A percentile compares a stretch with the other conserved stretches of the same genome.
Evolutionary conservation across 2,329 filamentous ascomycete genomes (phyloP).

Genomic region (Clarireedia homoeocarpa): DNA sequence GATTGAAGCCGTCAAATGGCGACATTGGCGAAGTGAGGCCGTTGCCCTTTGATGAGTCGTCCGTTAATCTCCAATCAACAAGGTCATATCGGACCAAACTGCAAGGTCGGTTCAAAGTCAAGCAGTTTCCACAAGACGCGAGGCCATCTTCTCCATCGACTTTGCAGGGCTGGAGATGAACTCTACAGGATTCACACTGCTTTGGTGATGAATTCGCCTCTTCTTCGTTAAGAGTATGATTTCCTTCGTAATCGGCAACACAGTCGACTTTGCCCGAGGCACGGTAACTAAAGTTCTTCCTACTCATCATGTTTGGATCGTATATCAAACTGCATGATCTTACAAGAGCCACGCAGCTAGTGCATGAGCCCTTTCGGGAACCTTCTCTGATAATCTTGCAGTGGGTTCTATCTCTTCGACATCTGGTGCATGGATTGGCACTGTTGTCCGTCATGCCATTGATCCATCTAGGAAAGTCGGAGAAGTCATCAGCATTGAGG

Average conservation of each 20-base stretch:
- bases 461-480: constrained; percentile 29
- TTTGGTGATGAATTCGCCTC: not conserved
- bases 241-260: not conserved
- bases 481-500: constrained; percentile 38
- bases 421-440: constrained; percentile 42
- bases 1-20: constrained; percentile 10
- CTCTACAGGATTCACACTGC: constrained; percentile 20
- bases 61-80: constrained; percentile 8
- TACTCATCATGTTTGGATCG: constrained; percentile 1
- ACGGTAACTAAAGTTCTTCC: constrained; percentile 1
- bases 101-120: constrained; percentile 15
- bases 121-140: constrained; percentile 19
- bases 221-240: not conserved
- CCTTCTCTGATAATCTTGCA: constrained; percentile 55
- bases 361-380: constrained; percentile 52
- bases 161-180: constrained; percentile 17
- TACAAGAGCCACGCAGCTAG: constrained; percentile 53
- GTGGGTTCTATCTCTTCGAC: constrained; percentile 43
- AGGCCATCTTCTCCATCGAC: constrained; percentile 10
- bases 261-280: not conserved
- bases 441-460: constrained; percentile 22
- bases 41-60: not conserved
- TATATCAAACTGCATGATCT: constrained; percentile 50
- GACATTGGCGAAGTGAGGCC: constrained; percentile 5
- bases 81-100: constrained; percentile 9